phyloP scores from a whole-genome alignment of 768 basidiomycete species.

The Wakefieldia striispora region DNA sequence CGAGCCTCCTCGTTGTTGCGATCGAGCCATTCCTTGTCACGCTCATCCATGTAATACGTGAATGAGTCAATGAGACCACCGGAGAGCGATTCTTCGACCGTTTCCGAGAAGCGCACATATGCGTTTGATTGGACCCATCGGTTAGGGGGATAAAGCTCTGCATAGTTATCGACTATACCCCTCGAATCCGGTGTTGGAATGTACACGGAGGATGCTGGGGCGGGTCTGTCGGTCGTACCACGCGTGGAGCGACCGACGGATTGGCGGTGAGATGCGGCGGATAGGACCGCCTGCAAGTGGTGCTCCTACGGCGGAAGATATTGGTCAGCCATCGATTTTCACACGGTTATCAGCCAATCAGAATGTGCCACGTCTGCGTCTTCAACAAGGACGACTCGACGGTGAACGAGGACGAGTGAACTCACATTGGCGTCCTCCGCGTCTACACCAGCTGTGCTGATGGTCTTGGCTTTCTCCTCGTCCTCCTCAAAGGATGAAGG shows the following conservation, averaged over 20 bases:
- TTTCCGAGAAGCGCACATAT: slow-evolving; percentile 80
- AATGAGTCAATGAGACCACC: slow-evolving; percentile 70
- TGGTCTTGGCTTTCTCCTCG: slow-evolving; percentile 78
- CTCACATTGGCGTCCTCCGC: slow-evolving; percentile 93
- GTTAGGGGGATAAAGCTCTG: slow-evolving; percentile 64
- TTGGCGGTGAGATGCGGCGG: slow-evolving; percentile 50
- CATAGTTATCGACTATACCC: slow-evolving; percentile 68
- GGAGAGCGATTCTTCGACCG: slow-evolving; percentile 71
- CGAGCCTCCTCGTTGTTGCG: too few relatives aligned
- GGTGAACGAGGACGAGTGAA: slow-evolving; percentile 36
- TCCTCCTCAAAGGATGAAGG: slow-evolving; percentile 81
- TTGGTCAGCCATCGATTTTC: slow-evolving; percentile 60
- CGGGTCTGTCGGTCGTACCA: slow-evolving; percentile 30
- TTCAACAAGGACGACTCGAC: slow-evolving; percentile 43
- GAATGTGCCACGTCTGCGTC: slow-evolving; percentile 39
- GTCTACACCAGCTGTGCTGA: slow-evolving; percentile 85
- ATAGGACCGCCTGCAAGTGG: slow-evolving; percentile 56
- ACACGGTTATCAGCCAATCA: slow-evolving; percentile 46
- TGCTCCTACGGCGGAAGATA: slow-evolving; percentile 48
- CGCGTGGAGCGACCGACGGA: slow-evolving; percentile 37
- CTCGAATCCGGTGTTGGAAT: slow-evolving; percentile 95
- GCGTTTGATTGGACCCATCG: slow-evolving; percentile 76
- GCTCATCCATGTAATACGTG: slow-evolving; percentile 94
- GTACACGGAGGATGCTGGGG: slow-evolving; percentile 49
- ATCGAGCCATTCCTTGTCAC: slow-evolving; percentile 68